Conservation (phyloP, 2,329 filamentous ascomycete species). For the Sordariomycetes sp. region DNA sequence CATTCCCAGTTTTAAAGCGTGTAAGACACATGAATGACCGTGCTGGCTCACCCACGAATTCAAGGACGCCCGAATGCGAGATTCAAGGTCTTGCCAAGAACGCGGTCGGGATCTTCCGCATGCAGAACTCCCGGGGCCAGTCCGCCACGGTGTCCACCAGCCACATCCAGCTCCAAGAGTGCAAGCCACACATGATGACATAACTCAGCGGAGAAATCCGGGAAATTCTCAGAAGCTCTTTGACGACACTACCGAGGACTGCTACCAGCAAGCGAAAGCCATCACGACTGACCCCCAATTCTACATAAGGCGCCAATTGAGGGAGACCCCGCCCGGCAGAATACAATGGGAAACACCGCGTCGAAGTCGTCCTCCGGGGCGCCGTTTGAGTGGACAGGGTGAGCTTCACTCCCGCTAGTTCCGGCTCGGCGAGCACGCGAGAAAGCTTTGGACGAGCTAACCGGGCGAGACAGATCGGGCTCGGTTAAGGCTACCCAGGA, state of each 20-base stretch:
- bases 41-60: too few relatives aligned
- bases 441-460: background rate
- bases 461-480: slow-evolving; percentile 11
- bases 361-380: slow-evolving; percentile 29
- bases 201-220: background rate
- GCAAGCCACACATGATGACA: background rate
- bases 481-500: slow-evolving; percentile 58
- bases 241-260: background rate
- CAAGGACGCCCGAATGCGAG: too few relatives aligned
- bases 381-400: slow-evolving; percentile 37
- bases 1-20: too few relatives aligned
- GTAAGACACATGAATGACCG: too few relatives aligned
- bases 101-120: too few relatives aligned
- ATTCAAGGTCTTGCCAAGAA: too few relatives aligned
- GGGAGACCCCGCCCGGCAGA: background rate
- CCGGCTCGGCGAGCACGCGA: background rate
- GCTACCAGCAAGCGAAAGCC: background rate
- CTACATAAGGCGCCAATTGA: background rate
- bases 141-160: background rate
- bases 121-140: too few relatives aligned
- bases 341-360: slow-evolving; percentile 39
- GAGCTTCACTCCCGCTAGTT: slow-evolving; percentile 14
- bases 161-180: background rate
- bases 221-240: background rate
- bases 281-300: background rate